Conservation (phyloP, 192 early-diverging fungal species). For the Glomus cerebriforme region DNA sequence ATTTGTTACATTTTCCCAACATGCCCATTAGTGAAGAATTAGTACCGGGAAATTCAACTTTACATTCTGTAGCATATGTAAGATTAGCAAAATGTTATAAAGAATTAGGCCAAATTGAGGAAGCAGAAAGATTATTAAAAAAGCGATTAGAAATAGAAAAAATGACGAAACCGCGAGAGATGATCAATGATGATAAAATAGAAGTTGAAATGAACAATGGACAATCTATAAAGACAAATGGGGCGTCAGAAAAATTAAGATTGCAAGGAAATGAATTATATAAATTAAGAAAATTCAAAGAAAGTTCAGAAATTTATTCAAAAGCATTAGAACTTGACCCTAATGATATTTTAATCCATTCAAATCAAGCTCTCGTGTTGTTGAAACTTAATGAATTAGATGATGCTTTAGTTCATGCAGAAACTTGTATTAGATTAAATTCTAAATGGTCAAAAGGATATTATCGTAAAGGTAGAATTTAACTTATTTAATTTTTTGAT, state of each 20-base stretch:
- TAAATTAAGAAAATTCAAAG: conserved; percentile 8
- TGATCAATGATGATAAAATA: background rate
- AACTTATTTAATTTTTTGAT: background rate
- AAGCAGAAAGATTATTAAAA: conserved; percentile 20
- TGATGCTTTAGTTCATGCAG: conserved; percentile 19
- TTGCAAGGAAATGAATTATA: conserved; percentile 22
- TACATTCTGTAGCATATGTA: conserved; percentile 26
- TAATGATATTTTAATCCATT: conserved; percentile 9
- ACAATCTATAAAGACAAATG: background rate
- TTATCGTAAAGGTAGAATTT: conserved; percentile 15
- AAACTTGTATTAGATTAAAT: conserved; percentile 18
- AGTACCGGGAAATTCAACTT: conserved; percentile 10
- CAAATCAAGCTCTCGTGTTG: conserved; percentile 14
- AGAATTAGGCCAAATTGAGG: conserved; percentile 19
- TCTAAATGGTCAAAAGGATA: conserved; percentile 21
- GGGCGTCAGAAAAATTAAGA: conserved; percentile 7
- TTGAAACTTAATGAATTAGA: conserved; percentile 8
- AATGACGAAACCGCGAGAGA: too few relatives aligned
- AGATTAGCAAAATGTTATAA: conserved; percentile 28
- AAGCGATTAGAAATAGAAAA: conserved; percentile 2
- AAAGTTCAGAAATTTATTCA: background rate
- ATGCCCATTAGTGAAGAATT: conserved; percentile 3
- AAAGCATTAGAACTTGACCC: conserved; percentile 19
- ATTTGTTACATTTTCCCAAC: conserved; percentile 11
- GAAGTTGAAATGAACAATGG: background rate